phyloP scores from a whole-genome alignment of 2,329 filamentous ascomycete species.

The Cladosporium austrohemisphaericum region DNA sequence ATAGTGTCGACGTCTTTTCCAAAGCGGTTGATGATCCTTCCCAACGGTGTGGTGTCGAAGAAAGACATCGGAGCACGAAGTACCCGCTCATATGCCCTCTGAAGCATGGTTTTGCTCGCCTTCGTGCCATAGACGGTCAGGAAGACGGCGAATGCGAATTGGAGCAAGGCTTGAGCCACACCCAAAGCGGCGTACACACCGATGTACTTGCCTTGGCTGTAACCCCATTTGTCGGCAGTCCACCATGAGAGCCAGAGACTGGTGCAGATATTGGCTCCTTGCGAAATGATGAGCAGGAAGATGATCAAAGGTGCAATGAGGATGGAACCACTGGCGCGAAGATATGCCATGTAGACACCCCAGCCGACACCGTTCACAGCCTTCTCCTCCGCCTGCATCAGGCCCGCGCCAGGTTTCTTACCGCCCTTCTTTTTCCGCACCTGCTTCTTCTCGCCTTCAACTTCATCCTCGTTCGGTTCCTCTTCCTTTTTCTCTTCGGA shows the following conservation, averaged over 20 bases:
- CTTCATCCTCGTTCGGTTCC: constrained; percentile 43
- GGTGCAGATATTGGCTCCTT: constrained; percentile 81
- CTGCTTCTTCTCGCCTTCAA: constrained; percentile 56
- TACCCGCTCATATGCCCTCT: constrained; percentile 72
- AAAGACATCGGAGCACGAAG: constrained; percentile 74
- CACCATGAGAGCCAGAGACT: constrained; percentile 93
- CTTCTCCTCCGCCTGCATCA: constrained; percentile 73
- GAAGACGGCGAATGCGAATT: constrained; percentile 76
- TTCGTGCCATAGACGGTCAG: constrained; percentile 77
- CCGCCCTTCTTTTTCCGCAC: constrained; percentile 51
- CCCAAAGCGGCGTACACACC: constrained; percentile 69
- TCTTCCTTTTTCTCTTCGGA: constrained; percentile 57
- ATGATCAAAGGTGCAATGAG: constrained; percentile 64
- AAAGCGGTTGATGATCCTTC: constrained; percentile 93
- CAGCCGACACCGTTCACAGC: constrained; percentile 74
- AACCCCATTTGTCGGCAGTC: constrained; percentile 74
- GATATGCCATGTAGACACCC: constrained; percentile 74
- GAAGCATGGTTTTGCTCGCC: constrained; percentile 77
- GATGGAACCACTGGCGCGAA: constrained; percentile 68
- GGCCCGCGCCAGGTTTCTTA: constrained; percentile 48
- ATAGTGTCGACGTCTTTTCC: constrained; percentile 93
- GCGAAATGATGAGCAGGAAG: constrained; percentile 64
- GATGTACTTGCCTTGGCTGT: constrained; percentile 60
- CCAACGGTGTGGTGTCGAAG: constrained; percentile 94
- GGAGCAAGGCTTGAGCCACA: constrained; percentile 64